phyloP scores from a whole-genome alignment of 2,329 filamentous ascomycete species.

The Ambrosiella xylebori region DNA sequence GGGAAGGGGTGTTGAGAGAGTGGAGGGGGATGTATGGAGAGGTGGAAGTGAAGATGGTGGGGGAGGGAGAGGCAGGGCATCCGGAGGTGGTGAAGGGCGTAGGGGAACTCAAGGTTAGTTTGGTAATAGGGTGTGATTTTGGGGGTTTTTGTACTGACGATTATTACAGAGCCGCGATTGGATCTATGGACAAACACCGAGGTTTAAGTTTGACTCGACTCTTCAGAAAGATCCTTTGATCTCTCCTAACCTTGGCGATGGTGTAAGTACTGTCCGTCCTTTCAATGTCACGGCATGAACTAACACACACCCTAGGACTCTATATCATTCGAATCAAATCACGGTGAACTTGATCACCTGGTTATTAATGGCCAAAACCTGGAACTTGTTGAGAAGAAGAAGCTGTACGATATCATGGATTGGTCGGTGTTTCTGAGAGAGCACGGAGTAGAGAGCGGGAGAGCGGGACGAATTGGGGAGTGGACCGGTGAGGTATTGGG shows the following conservation, averaged over 20 bases:
- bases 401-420: conserved; percentile 12
- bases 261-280: conserved; percentile 21
- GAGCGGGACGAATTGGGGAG: not conserved
- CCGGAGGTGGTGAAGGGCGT: conserved; percentile 42
- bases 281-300: not conserved
- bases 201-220: conserved; percentile 54
- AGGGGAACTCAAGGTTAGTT: conserved; percentile 37
- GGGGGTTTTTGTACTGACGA: conserved; percentile 13
- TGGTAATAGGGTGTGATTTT: not conserved
- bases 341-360: conserved; percentile 23
- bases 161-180: conserved; percentile 43
- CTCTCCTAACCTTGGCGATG: conserved; percentile 31
- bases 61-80: conserved; percentile 28
- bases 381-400: not conserved
- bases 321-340: conserved; percentile 22
- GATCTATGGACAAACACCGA: conserved; percentile 74
- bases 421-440: conserved; percentile 7
- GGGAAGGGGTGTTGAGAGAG: conserved; percentile 13
- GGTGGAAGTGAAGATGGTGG: conserved; percentile 29
- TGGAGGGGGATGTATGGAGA: conserved; percentile 38
- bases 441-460: conserved; percentile 1
- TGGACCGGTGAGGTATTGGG: conserved; percentile 12
- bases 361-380: conserved; percentile 15
- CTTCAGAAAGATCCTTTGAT: conserved; percentile 39
- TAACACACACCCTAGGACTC: conserved; percentile 14